A percentile compares a stretch with the other conserved stretches of the same genome.
Conservation (phyloP, 1,284 basidiomycete species). For the Pisolithus thermaeus region DNA sequence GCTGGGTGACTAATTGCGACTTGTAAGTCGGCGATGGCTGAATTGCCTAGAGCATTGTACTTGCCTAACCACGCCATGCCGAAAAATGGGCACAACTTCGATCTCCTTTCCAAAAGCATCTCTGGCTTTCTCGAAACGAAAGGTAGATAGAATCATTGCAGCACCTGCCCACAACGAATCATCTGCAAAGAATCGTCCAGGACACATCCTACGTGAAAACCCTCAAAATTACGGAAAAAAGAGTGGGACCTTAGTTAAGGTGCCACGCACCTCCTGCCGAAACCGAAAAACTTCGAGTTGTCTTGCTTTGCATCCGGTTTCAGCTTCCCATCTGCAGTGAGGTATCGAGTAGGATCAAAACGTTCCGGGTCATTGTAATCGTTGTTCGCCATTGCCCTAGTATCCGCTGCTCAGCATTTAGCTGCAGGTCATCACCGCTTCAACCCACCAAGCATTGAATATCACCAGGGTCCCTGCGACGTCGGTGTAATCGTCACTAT, state of each 20-base stretch:
- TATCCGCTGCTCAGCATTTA: background rate
- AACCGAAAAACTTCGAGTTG: conserved; percentile 33
- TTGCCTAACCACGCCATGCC: conserved; percentile 12
- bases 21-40: too few species aligned
- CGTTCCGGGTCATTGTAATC: conserved; percentile 35
- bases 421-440: background rate
- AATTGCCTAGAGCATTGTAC: background rate
- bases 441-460: conserved; percentile 39
- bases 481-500: background rate
- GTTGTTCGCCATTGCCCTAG: conserved; percentile 40
- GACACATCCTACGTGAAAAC: conserved; percentile 14
- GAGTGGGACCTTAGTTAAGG: background rate
- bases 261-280: conserved; percentile 30
- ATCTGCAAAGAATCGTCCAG: conserved; percentile 23
- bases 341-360: conserved; percentile 39
- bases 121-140: conserved; percentile 17
- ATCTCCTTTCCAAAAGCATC: conserved; percentile 14
- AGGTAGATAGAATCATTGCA: conserved; percentile 13
- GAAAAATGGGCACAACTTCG: conserved; percentile 13
- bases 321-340: conserved; percentile 18
- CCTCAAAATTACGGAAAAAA: background rate
- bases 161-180: conserved; percentile 20
- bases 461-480: conserved; percentile 31
- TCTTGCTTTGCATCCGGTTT: conserved; percentile 13
- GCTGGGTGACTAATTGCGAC: background rate